Conservation (phyloP, 2,329 filamentous ascomycete genomes). For the Alternaria consortialis region DNA sequence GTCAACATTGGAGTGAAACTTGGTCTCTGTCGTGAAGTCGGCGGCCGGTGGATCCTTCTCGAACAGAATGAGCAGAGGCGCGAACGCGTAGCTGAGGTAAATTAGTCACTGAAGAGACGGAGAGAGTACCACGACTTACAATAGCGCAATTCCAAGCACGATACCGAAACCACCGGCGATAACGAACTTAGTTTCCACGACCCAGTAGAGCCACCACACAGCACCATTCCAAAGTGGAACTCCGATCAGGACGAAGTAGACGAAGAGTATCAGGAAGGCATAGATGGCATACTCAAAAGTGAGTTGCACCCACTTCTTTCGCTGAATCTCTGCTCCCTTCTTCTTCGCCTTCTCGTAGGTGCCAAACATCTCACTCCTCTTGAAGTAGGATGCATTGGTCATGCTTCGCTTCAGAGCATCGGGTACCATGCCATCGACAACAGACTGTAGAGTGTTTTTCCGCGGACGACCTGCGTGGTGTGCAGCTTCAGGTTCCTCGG, state of each 20-base stretch:
- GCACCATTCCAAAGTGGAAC: constrained; percentile 59
- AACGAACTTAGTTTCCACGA: constrained; percentile 48
- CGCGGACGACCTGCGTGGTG: constrained; percentile 13
- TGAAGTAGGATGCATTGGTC: constrained; percentile 27
- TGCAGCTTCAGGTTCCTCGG: constrained; percentile 18
- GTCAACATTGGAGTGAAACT: constrained; percentile 35
- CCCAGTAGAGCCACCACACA: constrained; percentile 18
- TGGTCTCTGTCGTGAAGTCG: constrained; percentile 32
- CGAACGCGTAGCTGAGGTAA: constrained; percentile 31
- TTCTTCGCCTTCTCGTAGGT: constrained; percentile 38
- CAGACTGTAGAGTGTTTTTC: constrained; percentile 26
- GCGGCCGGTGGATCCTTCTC: constrained; percentile 41
- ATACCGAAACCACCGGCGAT: constrained; percentile 55
- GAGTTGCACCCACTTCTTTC: constrained; percentile 48
- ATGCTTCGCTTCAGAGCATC: constrained; percentile 24
- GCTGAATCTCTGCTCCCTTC: constrained; percentile 33
- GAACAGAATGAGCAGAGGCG: constrained; percentile 46
- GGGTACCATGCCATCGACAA: constrained; percentile 30
- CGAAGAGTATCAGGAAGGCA: constrained; percentile 45
- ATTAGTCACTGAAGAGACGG: constrained; percentile 23
- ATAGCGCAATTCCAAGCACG: constrained; percentile 35
- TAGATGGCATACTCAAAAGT: constrained; percentile 54
- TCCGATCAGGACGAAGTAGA: constrained; percentile 60
- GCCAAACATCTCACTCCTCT: constrained; percentile 26
- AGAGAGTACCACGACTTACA: constrained; percentile 43